These are phyloP conservation scores for Periconia macrospinosa DNA, from an alignment of 2,329 filamentous ascomycete species.

Conservation along the genomic window DNA sequence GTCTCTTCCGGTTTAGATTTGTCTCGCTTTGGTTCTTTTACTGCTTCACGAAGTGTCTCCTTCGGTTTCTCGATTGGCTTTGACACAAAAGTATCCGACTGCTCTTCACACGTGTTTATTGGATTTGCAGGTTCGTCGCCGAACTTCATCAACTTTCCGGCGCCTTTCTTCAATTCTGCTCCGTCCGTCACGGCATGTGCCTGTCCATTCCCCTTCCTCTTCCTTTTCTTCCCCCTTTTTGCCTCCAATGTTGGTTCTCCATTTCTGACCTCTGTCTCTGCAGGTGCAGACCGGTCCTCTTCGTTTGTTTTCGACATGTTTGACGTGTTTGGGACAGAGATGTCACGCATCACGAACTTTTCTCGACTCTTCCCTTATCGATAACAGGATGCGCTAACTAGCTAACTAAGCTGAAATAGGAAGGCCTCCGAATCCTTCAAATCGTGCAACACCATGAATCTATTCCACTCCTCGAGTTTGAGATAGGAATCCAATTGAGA, in stretches of 20 bases:
- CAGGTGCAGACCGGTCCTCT: not conserved
- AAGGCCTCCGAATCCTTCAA: not conserved
- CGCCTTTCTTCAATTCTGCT: constrained; percentile 13
- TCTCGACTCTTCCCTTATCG: constrained; percentile 24
- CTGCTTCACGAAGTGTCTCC: not conserved
- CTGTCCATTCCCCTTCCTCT: constrained; percentile 21
- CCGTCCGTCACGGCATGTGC: not conserved
- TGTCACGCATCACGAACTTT: constrained; percentile 16
- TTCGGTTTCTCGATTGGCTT: not conserved
- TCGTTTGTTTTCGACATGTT: constrained; percentile 7
- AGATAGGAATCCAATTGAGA: not conserved
- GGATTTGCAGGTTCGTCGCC: constrained; percentile 5
- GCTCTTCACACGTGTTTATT: constrained; percentile 1
- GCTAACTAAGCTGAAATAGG: constrained; percentile 1
- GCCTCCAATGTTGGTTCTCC: constrained; percentile 1
- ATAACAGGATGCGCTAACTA: constrained; percentile 19
- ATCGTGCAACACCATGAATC: not conserved
- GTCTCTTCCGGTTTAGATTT: not conserved
- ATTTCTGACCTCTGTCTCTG: not conserved
- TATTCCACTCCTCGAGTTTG: not conserved
- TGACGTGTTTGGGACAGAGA: not conserved
- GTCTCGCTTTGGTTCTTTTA: not conserved
- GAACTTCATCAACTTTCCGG: constrained; percentile 18
- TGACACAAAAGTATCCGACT: not conserved
- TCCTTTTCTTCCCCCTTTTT: constrained; percentile 37